Base-by-base conservation (phyloP, 208 protist species). In the Trypanosoma cruzi region DNA sequence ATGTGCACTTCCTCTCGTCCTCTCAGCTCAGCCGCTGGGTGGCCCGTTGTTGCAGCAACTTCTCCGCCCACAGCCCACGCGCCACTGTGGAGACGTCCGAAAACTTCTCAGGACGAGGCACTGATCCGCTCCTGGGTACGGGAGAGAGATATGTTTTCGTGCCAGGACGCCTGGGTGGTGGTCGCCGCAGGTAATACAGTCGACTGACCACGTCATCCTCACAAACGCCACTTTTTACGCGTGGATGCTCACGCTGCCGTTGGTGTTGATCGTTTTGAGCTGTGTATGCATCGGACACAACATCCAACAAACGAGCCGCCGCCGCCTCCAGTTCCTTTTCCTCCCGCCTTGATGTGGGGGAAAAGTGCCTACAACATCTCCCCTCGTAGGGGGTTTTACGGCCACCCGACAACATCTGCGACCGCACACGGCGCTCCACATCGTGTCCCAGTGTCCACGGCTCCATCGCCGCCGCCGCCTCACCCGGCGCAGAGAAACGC, bases 41-140 rank as follows among this genome's bases (percentile, higher is more conserved):
- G 37, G 36, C 34, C n/a, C 86, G 77, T 26, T 85, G 62, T 24
- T 71, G 62, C 2, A 92, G 68, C 24, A 89, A 18, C 32, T 92
- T 66, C 68, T 92, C 70, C 11, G 86, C 86, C 86, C 86, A 92
- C 22, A 89, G 42, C 2, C 86, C 86, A 57, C 86, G 77, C 28
- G 83, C 83, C 26, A 92, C 82, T 4, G 70, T 74, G 10, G 64
- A 53, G 0, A 77, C 61, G 31, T 76, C 72, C 11, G 22, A 50
- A 29, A 58, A 16, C 37, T 3, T 32, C 44, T 54, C 66, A 3
- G 53, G 53, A 3, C 56, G 48, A 34, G 31, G 29, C 32, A 28
- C 54, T 32, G 6, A n/a, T 24, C 66, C 66, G 42, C 44, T 55
- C 29, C 34, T 64, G n/a, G 44, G 60, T 13, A 64, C 29, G 1